A percentile compares a stretch with the other conserved stretches of the same genome.
Conservation (phyloP, 2,329 filamentous ascomycete species). For the Fusarium piperis region DNA sequence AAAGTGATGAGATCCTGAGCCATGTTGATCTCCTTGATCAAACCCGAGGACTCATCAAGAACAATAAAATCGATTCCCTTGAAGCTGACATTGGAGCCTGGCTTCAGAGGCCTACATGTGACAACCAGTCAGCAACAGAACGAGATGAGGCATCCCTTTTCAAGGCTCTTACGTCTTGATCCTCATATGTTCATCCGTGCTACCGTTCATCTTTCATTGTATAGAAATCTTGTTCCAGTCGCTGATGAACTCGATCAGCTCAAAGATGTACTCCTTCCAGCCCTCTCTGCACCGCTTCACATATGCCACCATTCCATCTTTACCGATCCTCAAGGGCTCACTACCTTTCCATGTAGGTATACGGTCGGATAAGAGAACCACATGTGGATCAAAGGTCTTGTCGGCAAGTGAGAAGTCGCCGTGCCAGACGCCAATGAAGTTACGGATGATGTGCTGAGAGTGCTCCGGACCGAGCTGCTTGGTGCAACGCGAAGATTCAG, state of each 20-base stretch:
- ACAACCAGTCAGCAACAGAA: neutral
- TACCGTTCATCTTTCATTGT: neutral
- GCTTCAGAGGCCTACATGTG: neutral
- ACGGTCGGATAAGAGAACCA: rapidly evolving
- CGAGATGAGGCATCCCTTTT: neutral
- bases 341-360: neutral
- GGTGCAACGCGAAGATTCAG: neutral
- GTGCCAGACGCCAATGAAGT: neutral
- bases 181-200: neutral
- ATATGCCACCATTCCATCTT: neutral
- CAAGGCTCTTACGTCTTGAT: neutral
- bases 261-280: neutral
- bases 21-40: neutral
- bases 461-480: neutral
- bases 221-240: neutral
- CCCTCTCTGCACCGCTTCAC: neutral
- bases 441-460: neutral
- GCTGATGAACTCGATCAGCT: neutral
- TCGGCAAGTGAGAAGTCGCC: neutral
- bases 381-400: neutral
- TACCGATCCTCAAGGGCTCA: neutral
- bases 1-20: neutral
- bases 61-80: neutral
- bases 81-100: neutral
- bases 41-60: neutral